A percentile compares a stretch with the other conserved stretches of the same genome.
phyloP scores from a whole-genome alignment of 805 yeast genomes.

The Jamesozyma piceae region DNA sequence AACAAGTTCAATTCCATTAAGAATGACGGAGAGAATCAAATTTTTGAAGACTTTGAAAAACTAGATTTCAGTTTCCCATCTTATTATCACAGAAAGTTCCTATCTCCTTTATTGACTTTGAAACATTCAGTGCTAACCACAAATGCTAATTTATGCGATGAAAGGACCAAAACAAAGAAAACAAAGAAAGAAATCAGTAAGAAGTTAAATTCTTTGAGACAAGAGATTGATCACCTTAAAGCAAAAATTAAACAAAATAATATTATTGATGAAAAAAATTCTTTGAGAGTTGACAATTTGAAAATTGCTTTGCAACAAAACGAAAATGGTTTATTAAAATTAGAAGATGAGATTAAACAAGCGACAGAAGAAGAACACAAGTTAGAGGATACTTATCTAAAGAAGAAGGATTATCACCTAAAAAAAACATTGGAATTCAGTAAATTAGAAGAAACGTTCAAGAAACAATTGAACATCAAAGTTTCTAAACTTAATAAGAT shows the following conservation, averaged over 20 bases:
- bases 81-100: conserved; percentile 32
- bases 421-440: conserved; percentile 27
- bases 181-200: conserved; percentile 50
- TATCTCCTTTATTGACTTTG: conserved; percentile 54
- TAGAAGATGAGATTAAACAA: conserved; percentile 17
- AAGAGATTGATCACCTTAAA: conserved; percentile 48
- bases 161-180: conserved; percentile 47
- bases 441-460: conserved; percentile 18
- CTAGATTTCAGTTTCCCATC: conserved; percentile 29
- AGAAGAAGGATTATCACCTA: conserved; percentile 31
- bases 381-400: conserved; percentile 31
- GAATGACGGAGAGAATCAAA: conserved; percentile 6
- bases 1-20: not conserved
- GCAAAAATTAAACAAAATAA: conserved; percentile 40
- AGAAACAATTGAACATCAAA: conserved; percentile 5
- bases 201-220: conserved; percentile 39
- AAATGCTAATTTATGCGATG: conserved; percentile 48
- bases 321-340: conserved; percentile 25
- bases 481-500: conserved; percentile 8
- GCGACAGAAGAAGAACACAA: conserved; percentile 11
- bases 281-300: conserved; percentile 43
- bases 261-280: conserved; percentile 47
- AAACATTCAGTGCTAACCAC: conserved; percentile 60
- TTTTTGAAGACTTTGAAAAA: conserved; percentile 14
- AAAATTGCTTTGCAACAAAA: conserved; percentile 34